These are phyloP conservation scores for Penicillium mononematosum DNA, from an alignment of 495 filamentous ascomycete species.

Conservation along the genomic window DNA sequence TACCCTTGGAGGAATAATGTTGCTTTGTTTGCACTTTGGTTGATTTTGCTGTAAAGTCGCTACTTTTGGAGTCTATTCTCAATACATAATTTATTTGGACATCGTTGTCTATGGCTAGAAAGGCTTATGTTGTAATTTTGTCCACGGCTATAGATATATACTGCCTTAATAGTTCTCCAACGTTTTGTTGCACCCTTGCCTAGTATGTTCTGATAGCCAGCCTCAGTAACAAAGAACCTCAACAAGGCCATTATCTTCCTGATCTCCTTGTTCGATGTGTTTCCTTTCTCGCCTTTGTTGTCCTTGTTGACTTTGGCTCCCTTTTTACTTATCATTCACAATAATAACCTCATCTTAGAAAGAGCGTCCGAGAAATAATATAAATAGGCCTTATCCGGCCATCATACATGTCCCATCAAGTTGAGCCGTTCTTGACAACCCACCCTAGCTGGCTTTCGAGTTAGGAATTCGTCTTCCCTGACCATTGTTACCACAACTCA, in stretches of 20 bases:
- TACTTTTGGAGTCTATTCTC: slow-evolving; percentile 5
- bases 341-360: background rate
- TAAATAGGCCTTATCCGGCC: background rate
- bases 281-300: background rate
- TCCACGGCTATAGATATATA: background rate
- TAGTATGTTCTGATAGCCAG: background rate
- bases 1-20: slow-evolving; percentile 28
- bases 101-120: background rate
- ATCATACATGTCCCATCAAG: background rate
- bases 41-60: slow-evolving; percentile 10
- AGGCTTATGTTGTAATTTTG: background rate
- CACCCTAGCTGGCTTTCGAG: background rate
- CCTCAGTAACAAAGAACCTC: background rate
- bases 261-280: background rate
- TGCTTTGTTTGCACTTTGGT: slow-evolving; percentile 13
- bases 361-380: background rate
- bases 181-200: background rate
- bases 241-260: background rate
- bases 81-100: background rate
- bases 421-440: background rate
- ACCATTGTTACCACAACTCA: background rate
- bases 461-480: background rate
- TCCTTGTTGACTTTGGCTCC: background rate
- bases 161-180: background rate
- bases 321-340: background rate